phyloP scores from a whole-genome alignment of 2,329 filamentous ascomycete genomes.

The Botrytis aclada region DNA sequence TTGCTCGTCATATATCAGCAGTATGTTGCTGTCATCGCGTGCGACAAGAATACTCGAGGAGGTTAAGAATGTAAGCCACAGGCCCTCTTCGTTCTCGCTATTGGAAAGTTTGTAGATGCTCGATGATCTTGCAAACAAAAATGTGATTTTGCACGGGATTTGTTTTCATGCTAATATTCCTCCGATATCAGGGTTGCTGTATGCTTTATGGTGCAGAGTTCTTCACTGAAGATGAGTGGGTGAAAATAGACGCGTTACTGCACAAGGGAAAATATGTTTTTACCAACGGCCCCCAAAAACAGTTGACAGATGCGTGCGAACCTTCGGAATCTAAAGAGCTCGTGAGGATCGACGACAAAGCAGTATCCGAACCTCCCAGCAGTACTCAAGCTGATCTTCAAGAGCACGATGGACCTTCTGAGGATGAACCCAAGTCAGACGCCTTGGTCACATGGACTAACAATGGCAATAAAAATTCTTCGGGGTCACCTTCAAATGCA shows the following conservation, averaged over 20 bases:
- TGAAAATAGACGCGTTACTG: constrained; percentile 32
- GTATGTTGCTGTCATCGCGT: not conserved
- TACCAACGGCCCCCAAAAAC: constrained; percentile 27
- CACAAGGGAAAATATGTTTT: constrained; percentile 36
- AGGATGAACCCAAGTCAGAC: not conserved
- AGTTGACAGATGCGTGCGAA: not conserved
- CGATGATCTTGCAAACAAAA: not conserved
- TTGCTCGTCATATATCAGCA: not conserved
- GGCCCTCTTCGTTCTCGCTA: not conserved
- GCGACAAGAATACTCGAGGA: not conserved
- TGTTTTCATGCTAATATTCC: not conserved
- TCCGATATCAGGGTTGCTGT: constrained; percentile 18
- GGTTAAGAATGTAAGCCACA: not conserved
- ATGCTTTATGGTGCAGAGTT: constrained; percentile 34
- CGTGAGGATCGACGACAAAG: not conserved
- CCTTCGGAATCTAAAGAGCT: not conserved
- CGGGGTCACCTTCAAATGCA: not conserved
- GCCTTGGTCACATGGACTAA: not conserved
- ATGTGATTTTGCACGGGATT: not conserved
- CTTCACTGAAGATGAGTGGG: constrained; percentile 36
- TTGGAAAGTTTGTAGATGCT: not conserved
- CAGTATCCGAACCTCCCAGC: not conserved
- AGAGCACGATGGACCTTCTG: not conserved
- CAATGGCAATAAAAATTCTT: not conserved
- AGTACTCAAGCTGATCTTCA: not conserved